phyloP scores from a whole-genome alignment of 257 asterid species.

The Solanum bulbocastanum region DNA sequence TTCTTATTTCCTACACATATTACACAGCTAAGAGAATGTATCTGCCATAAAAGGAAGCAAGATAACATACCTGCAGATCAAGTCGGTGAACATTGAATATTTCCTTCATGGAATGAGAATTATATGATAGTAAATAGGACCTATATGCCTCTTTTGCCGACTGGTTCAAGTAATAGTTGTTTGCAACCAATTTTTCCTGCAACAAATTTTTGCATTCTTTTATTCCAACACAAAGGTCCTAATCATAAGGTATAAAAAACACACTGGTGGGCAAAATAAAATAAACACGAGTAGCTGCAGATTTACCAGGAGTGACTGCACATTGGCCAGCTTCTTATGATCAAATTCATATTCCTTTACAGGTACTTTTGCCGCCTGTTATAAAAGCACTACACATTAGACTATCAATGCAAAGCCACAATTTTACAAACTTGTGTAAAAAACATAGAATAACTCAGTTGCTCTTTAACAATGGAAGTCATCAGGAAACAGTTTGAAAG shows the following conservation, averaged over 20 bases:
- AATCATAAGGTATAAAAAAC: not conserved
- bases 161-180: constrained; percentile 65
- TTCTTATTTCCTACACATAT: not conserved
- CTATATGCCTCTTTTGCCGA: constrained; percentile 95
- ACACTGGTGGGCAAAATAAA: not conserved
- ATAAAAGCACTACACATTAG: not conserved
- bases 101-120: constrained; percentile 92
- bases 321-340: constrained; percentile 60
- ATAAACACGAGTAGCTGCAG: not conserved
- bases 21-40: not conserved
- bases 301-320: constrained; percentile 77
- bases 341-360: constrained; percentile 80
- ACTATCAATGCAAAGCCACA: not conserved
- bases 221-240: not conserved
- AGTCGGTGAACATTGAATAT: constrained; percentile 82
- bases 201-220: not conserved
- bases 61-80: constrained; percentile 56
- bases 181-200: constrained; percentile 67
- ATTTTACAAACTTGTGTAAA: not conserved
- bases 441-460: not conserved
- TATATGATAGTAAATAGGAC: constrained; percentile 74
- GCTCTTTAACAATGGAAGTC: not conserved
- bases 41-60: not conserved
- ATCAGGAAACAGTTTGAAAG: not conserved
- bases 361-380: constrained; percentile 90